These are phyloP conservation scores for Malus hybrid DNA, from an alignment of 331 rosid species.

Conservation along the genomic window DNA sequence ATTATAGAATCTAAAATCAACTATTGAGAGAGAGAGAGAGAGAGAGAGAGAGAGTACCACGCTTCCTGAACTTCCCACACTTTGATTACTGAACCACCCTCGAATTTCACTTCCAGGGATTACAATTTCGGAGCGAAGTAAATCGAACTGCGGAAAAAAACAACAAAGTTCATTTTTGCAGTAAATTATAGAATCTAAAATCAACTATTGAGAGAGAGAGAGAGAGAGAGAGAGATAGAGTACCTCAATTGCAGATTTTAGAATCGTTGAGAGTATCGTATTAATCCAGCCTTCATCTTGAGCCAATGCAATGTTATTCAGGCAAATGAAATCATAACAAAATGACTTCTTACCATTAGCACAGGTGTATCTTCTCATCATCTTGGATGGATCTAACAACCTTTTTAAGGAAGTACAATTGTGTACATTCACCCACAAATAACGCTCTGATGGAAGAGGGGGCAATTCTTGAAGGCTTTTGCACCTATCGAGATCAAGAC, in stretches of 20 bases:
- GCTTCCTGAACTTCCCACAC: too few relatives aligned
- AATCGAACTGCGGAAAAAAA: too few relatives aligned
- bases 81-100: too few relatives aligned
- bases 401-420: not conserved
- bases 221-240: not conserved
- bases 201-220: too few relatives aligned
- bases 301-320: not conserved
- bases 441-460: not conserved
- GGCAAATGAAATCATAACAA: not conserved
- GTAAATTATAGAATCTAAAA: too few relatives aligned
- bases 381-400: not conserved
- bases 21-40: too few relatives aligned
- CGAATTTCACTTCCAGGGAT: too few relatives aligned
- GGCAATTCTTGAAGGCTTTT: not conserved
- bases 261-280: not conserved
- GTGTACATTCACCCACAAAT: fast-evolving
- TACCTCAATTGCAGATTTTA: not conserved
- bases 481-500: not conserved
- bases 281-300: not conserved
- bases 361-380: not conserved
- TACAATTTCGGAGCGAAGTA: too few relatives aligned
- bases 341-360: too few relatives aligned
- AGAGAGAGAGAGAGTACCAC: too few relatives aligned
- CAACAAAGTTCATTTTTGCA: too few relatives aligned
- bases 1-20: too few relatives aligned